Evolutionary conservation across 768 basidiomycete genomes (phyloP), one percentile per base, ranked within the genome.

Genomic region (Mrakia hoshinonis): DNA sequence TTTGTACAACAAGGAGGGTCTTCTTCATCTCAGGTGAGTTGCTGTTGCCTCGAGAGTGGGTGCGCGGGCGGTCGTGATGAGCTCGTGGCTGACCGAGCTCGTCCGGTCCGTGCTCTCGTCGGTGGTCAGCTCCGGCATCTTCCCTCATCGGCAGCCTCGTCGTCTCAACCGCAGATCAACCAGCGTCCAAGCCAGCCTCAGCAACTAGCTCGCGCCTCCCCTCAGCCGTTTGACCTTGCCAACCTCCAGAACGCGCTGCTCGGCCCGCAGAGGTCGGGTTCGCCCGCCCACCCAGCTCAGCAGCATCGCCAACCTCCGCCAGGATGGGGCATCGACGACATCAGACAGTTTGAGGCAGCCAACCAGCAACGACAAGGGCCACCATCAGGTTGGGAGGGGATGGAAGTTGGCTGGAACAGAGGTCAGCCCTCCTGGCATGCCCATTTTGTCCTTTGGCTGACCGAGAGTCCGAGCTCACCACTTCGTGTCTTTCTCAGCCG

Each of bases 151-250:
- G 29, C 31, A 6, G 43, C 43, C 24, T 34, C 61, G 22, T 38
- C 60, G 24, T 67, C 49, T 36, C 49, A 68, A 31, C 15, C 43
- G 11, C 65, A 66, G 26, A 43, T 29, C 26, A 26, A n/a, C 15
- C 66, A 36, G 18, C 60, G 18, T 34, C 29, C 60, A 34, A 29
- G 26, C 20, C 26, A 29, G 22, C 51, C 6, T n/a, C 51, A 52
- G 20, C 22, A 29, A 10, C 60, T 34, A 26, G 2, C 24, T 67
- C 66, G 49, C 1, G 24, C 67, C 3, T 46, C 52, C 24, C 48
- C 52, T 26, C 63, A 65, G 29, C 61, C 63, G 10, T 71, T 71
- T 52, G 52, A 71, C 39, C 64, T 71, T 13, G 36, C 63, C n/a
- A 31, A 36, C 24, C 62, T 71, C 2, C 61, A 63, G n/a, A 31